Conservation (phyloP, 768 basidiomycete species). For the Suillus clintonianus region DNA sequence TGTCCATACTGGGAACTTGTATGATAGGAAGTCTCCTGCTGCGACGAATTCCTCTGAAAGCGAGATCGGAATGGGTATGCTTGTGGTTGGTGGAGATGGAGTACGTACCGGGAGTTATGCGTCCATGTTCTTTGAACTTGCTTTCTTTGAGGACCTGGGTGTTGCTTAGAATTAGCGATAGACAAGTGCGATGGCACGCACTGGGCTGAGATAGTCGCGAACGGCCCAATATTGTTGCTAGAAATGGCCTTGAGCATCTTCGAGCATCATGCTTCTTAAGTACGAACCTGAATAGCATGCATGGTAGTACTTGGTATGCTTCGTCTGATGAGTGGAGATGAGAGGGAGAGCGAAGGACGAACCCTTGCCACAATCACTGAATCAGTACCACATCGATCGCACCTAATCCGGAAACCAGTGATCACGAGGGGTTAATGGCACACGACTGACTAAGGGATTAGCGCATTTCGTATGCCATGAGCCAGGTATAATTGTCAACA, state of each 20-base stretch:
- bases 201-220: constrained; percentile 91
- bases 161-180: constrained; percentile 23
- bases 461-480: neutral
- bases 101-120: constrained; percentile 85
- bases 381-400: constrained; percentile 27
- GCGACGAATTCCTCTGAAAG: constrained; percentile 92
- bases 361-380: constrained; percentile 26
- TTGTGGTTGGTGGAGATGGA: neutral
- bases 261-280: neutral
- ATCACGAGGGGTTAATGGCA: neutral
- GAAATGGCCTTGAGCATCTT: constrained; percentile 7
- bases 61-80: constrained; percentile 12
- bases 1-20: constrained; percentile 98
- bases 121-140: constrained; percentile 98
- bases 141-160: constrained; percentile 90
- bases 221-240: constrained; percentile 94
- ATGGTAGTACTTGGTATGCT: constrained; percentile 26
- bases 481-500: constrained; percentile 2
- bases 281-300: constrained; percentile 50
- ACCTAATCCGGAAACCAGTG: constrained; percentile 30
- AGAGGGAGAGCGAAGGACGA: constrained; percentile 20
- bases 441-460: neutral
- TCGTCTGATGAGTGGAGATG: constrained; percentile 11
- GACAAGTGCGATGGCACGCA: constrained; percentile 42
- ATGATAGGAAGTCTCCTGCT: constrained; percentile 94